Evolutionary conservation across 2,329 filamentous ascomycete genomes (phyloP).

Genomic region (Nemania serpens): DNA sequence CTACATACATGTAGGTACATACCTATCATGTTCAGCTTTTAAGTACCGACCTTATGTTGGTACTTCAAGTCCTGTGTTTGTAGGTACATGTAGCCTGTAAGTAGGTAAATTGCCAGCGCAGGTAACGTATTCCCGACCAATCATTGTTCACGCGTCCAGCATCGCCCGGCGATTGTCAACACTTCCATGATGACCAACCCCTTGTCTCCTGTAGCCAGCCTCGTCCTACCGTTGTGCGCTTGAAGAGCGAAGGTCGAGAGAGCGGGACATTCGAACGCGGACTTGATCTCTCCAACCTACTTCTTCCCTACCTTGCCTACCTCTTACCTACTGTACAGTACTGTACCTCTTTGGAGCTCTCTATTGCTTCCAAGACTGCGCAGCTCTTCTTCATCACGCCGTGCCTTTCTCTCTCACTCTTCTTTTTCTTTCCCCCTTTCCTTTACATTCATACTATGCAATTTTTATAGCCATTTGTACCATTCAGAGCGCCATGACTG

Average conservation of each 20-base stretch:
- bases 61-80: no score
- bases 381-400: not conserved
- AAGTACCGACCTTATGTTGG: no score
- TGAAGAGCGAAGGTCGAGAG: no score
- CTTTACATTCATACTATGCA: constrained; percentile 19
- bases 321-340: not conserved
- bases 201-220: constrained; percentile 5
- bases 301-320: not conserved
- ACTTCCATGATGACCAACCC: not conserved
- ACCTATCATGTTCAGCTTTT: no score
- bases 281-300: not conserved
- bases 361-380: constrained; percentile 3
- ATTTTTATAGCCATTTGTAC: constrained; percentile 27
- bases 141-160: no score
- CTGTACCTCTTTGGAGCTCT: not conserved
- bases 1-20: no score
- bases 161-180: not conserved
- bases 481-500: constrained; percentile 45
- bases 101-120: no score
- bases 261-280: no score
- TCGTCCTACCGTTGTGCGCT: constrained; percentile 6
- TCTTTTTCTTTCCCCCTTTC: no score
- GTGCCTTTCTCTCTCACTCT: not conserved
- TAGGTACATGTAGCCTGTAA: no score
- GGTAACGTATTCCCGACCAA: no score